Conservation (phyloP, 768 basidiomycete species). For the Cytidiella melzeri region DNA sequence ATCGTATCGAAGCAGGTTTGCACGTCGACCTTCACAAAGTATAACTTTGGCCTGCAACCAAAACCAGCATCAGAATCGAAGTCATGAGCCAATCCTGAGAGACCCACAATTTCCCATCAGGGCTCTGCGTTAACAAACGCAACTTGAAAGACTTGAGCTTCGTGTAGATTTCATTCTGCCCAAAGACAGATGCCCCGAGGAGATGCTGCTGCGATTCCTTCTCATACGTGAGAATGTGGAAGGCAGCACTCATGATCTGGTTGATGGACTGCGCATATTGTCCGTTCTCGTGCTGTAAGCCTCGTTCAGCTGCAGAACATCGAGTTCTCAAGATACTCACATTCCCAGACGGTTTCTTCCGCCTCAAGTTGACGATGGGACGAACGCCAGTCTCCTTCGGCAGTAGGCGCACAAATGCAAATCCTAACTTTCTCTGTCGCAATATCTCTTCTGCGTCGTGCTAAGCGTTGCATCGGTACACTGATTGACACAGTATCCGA, state of each 20-base stretch:
- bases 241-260: constrained; percentile 75
- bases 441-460: constrained; percentile 58
- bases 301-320: not conserved
- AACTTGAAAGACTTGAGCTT: constrained; percentile 69
- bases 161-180: constrained; percentile 74
- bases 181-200: constrained; percentile 79
- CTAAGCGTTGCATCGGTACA: constrained; percentile 29
- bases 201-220: constrained; percentile 57
- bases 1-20: constrained; percentile 97
- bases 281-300: constrained; percentile 7
- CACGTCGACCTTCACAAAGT: constrained; percentile 96
- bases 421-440: constrained; percentile 69
- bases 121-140: constrained; percentile 29
- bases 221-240: constrained; percentile 84
- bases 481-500: too few relatives aligned
- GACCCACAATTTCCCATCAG: constrained; percentile 44
- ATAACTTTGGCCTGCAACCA: constrained; percentile 66
- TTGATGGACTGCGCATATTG: constrained; percentile 66
- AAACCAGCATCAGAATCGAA: not conserved
- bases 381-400: constrained; percentile 95
- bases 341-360: constrained; percentile 31
- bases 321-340: constrained; percentile 13
- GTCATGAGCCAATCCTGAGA: not conserved
- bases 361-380: constrained; percentile 88
- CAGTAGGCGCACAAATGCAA: constrained; percentile 80